Evolutionary conservation across 768 basidiomycete species (phyloP).

Genomic region (Mycena rebaudengoi): DNA sequence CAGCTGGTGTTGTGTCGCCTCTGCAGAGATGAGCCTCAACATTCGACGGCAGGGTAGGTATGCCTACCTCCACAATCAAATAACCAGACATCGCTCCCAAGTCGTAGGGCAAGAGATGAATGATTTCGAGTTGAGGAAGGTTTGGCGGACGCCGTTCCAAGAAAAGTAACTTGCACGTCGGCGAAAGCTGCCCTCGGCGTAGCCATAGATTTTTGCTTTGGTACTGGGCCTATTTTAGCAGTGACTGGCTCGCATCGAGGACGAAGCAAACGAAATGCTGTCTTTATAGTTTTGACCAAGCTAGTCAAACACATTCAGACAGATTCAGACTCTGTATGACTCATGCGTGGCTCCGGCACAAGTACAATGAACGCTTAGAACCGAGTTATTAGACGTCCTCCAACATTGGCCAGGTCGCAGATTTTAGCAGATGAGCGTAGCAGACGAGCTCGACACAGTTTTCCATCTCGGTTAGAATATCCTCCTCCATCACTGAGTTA

Average conservation of each 20-base stretch:
- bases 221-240: background rate
- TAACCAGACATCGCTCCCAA: slow-evolving; percentile 79
- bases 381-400: too few relatives aligned
- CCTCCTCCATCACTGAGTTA: too few relatives aligned
- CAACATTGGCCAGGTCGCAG: too few relatives aligned
- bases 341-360: too few relatives aligned
- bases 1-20: slow-evolving; percentile 82
- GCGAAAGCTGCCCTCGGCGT: slow-evolving; percentile 23
- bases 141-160: slow-evolving; percentile 84
- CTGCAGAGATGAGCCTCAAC: slow-evolving; percentile 36
- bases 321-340: too few relatives aligned
- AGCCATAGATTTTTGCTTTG: background rate
- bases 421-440: too few relatives aligned
- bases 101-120: slow-evolving; percentile 73
- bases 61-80: slow-evolving; percentile 73
- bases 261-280: too few relatives aligned
- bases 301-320: too few relatives aligned
- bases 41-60: background rate
- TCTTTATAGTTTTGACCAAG: slow-evolving; percentile 8
- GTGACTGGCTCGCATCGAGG: too few relatives aligned
- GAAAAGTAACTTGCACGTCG: slow-evolving; percentile 70
- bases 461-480: too few relatives aligned
- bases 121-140: slow-evolving; percentile 84
- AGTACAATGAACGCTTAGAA: too few relatives aligned
- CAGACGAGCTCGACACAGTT: too few relatives aligned